phyloP scores from a whole-genome alignment of 352 stramenopile species.

The Aphanomyces euteiches region DNA sequence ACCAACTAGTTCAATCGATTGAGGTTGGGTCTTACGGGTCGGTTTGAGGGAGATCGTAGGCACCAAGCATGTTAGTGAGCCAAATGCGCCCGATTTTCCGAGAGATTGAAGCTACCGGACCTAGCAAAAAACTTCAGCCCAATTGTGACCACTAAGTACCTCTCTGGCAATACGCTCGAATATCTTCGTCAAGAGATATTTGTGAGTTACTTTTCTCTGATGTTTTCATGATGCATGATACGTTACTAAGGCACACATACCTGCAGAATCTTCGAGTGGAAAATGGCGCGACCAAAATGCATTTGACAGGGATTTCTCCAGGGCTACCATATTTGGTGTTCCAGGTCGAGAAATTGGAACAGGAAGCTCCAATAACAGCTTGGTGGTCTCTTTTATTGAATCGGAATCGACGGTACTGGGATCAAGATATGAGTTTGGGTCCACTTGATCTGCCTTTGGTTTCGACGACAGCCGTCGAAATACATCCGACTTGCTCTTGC shows the following conservation, averaged over 20 bases:
- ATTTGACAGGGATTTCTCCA: background rate
- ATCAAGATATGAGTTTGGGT: background rate
- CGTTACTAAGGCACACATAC: too few relatives aligned
- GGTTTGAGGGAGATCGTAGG: constrained; percentile 16
- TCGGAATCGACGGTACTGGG: constrained; percentile 2
- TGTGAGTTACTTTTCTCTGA: too few relatives aligned
- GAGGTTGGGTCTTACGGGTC: background rate
- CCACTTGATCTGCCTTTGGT: background rate
- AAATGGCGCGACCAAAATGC: constrained; percentile 13
- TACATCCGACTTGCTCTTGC: constrained; percentile 12
- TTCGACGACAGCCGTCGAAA: background rate
- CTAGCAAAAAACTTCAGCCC: background rate
- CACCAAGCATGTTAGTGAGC: constrained; percentile 26
- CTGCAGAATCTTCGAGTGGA: background rate
- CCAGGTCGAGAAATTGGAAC: background rate
- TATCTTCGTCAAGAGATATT: constrained; percentile 17
- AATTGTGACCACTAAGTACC: constrained; percentile 1
- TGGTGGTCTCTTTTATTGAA: background rate
- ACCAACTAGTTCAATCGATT: background rate
- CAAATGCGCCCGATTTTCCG: background rate
- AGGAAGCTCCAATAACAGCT: background rate
- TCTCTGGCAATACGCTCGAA: constrained; percentile 23
- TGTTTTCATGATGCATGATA: background rate
- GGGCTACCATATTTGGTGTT: background rate
- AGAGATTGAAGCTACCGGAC: constrained; percentile 13